Evolutionary conservation across 352 stramenopile genomes (phyloP).

Genomic region (Thalassiosira livingstoniorum): DNA sequence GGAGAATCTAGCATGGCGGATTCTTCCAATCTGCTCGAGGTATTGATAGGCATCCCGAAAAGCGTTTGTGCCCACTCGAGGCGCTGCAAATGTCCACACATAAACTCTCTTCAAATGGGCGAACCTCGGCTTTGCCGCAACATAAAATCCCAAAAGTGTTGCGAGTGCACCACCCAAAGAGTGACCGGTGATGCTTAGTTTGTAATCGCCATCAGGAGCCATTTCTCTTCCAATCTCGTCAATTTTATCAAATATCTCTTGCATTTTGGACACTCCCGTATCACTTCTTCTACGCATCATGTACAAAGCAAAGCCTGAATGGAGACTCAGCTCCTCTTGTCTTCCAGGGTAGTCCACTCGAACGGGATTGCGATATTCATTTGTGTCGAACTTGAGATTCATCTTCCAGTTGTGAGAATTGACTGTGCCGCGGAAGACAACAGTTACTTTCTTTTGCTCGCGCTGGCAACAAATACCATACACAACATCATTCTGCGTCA

Average conservation of each 20-base stretch:
- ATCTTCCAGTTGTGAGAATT: conserved; percentile 13
- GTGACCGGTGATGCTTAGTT: conserved; percentile 41
- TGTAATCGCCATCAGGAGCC: conserved; percentile 35
- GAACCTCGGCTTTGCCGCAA: conserved; percentile 34
- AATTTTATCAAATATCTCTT: conserved; percentile 44
- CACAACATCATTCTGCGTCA: conserved; percentile 50
- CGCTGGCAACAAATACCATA: conserved; percentile 54
- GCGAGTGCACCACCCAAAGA: conserved; percentile 38
- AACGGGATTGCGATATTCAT: conserved; percentile 49
- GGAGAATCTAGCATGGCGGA: conserved; percentile 51
- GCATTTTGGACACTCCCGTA: conserved; percentile 30
- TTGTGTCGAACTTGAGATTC: conserved; percentile 36
- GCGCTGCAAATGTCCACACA: conserved; percentile 52
- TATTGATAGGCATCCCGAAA: conserved; percentile 55
- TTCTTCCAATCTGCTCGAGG: conserved; percentile 44
- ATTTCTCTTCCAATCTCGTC: conserved; percentile 40
- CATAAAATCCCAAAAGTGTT: conserved; percentile 45
- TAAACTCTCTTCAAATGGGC: conserved; percentile 40
- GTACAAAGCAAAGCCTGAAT: conserved; percentile 26
- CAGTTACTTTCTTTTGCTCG: conserved; percentile 42
- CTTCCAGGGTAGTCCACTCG: conserved; percentile 23
- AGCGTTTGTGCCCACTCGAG: conserved; percentile 39
- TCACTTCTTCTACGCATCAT: conserved; percentile 33
- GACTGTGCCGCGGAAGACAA: conserved; percentile 48
- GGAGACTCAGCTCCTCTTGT: conserved; percentile 12